Base-by-base conservation (phyloP, 1,284 basidiomycete genomes). In the Naganishia liquefaciens region DNA sequence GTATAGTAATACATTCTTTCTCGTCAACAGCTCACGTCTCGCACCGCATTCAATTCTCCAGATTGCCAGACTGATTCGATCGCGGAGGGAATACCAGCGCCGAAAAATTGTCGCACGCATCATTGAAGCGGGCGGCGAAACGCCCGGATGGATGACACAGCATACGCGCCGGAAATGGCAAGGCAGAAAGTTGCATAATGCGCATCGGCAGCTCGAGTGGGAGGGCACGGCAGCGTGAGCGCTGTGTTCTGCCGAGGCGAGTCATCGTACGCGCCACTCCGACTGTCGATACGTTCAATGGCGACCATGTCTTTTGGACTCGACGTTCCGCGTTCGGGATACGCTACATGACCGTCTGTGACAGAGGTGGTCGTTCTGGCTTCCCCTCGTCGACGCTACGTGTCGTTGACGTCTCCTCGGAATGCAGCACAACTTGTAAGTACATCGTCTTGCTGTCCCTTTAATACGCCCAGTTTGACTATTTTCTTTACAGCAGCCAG, bases 191-290 rank as follows among this genome's bases (percentile, higher is more conserved):
- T 42, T 62, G 51, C 64, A 68, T 40, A 68, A 68, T 46, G 67
- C 67, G 5, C 63, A 68, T 43, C 51, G 66, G 28, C 67, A 68
- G 47, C 61, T 62, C 19, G 65, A 68, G 40, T 66, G 65, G 67
- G 67, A 70, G 52, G 60, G 65, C 2, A 64, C 64, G 17, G 63
- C 67, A 17, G 67, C 67, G 9, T 68, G 40, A 27, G 15, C 30
- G 10, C 10, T 30, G 5, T 1, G 17, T 28, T 1, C 10, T 27
- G n/a, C n/a, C 52, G 21, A 28, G 21, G 3, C 39, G 1, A 9
- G 10, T 23, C 19, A 10, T 19, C 39, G 15, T 44, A 2, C 7
- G 19, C 21, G 53, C 15, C 37, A n/a, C 9, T 3, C 17, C 21
- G 11, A n/a, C 9, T 19, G 7, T n/a, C 7, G 25, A 39, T 46